Evolutionary conservation across 371 early-diverging fungal species (phyloP), one percentile per base, ranked within the genome.

Genomic region (Rhizomucor pusillus): DNA sequence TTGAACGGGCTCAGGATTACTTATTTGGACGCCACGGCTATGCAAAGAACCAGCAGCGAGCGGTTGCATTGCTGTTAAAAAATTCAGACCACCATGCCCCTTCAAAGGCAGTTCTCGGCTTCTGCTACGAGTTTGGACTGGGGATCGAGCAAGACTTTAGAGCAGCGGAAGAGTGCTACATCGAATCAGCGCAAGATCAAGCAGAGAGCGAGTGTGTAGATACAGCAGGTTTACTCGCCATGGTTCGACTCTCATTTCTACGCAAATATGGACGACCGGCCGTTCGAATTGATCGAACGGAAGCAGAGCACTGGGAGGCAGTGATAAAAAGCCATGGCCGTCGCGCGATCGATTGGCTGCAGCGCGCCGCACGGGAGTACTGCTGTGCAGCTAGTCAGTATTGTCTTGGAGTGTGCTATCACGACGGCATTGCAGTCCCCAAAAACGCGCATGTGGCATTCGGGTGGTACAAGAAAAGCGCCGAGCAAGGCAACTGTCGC

Each of bases 91-190:
- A 7, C 29, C 29, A 29, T 29, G 29, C 29, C 3, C 29, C 29
- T 29, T 29, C 29, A 29, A 29, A 29, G 29, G 77, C 70, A 5
- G 64, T 73, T 3, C 63, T 81, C 11, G 81, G 75, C 20, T 82
- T 81, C 43, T 81, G 81, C 47, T 80, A 77, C 66, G 93, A 93
- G 55, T 89, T 89, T 66, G 90, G 87, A 1, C 65, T 88, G 29
- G 29, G 29, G 7, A 29, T 29, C 7, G 29, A 29, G 29, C 29
- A 29, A 29, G 29, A 29, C 29, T 29, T 29, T 29, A 29, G 29
- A 29, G 7, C 29, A 7, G 29, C 29, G 7, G 29, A 29, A 29
- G 7, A 29, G 29, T 29, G 7, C 7, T 29, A 29, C 29, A 29
- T 29, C 29, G 29, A 29, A 7, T 29, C 29, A 29, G 7, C 29